Conservation (phyloP, 2,329 filamentous ascomycete genomes). For the Fusarium luffae region DNA sequence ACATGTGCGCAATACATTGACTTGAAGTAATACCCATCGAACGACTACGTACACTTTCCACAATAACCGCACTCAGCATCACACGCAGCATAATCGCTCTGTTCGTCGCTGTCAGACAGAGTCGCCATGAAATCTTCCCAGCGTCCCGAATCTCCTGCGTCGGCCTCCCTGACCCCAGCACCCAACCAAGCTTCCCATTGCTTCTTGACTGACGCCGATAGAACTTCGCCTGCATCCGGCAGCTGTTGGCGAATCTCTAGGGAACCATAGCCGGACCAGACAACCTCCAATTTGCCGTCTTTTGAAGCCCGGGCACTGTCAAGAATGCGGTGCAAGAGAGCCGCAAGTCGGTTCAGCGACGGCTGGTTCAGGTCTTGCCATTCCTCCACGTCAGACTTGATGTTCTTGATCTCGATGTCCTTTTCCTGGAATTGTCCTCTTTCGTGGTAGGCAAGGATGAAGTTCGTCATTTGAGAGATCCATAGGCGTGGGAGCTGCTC, state of each 20-base stretch:
- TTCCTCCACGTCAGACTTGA: slow-evolving; percentile 44
- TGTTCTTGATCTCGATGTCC: slow-evolving; percentile 50
- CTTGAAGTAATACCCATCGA: accelerated
- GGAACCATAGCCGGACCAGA: slow-evolving; percentile 10
- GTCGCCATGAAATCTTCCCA: slow-evolving; percentile 12
- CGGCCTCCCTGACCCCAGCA: neutral
- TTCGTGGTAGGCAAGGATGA: slow-evolving; percentile 56
- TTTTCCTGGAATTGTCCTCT: slow-evolving; percentile 48
- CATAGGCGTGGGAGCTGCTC: slow-evolving; percentile 57
- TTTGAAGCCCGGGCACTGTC: slow-evolving; percentile 10
- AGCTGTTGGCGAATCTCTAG: slow-evolving; percentile 46
- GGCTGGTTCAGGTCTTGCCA: slow-evolving; percentile 53
- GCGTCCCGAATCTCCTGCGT: neutral
- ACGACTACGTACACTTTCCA: slow-evolving; percentile 38
- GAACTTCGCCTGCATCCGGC: slow-evolving; percentile 33
- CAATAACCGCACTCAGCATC: slow-evolving; percentile 48
- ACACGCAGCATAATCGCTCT: slow-evolving; percentile 43
- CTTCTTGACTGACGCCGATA: slow-evolving; percentile 38
- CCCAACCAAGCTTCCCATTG: slow-evolving; percentile 44
- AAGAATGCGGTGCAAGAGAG: slow-evolving; percentile 40
- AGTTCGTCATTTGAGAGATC: slow-evolving; percentile 53
- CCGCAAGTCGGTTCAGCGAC: slow-evolving; percentile 46
- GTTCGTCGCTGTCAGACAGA: slow-evolving; percentile 23
- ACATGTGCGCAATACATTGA: neutral
- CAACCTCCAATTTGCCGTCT: slow-evolving; percentile 42